Base-by-base conservation (phyloP, 345 rosid species). In the Acer campestre region DNA sequence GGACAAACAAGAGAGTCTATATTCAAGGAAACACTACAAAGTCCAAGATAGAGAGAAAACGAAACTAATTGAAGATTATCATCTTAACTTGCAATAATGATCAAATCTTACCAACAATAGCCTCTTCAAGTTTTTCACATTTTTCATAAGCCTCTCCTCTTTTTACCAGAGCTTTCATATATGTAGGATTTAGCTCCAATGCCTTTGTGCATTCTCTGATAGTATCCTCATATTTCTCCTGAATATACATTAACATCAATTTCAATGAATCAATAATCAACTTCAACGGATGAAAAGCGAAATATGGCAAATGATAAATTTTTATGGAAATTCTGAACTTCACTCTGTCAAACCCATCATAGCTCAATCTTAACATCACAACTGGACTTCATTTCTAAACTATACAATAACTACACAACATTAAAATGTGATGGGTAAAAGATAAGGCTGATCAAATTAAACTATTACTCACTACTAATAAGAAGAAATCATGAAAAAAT, bases 81-180 rank as follows among this genome's bases (percentile, higher is more conserved):
- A 20, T 10, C 9, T 22, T 31, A 61, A 61, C 16, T 22, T 29
- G 23, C 17, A 23, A 17, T 35, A 53, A 62, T 46, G 16, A 40
- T 76, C 51, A 63, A 64, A 61, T 48, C 68, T 76, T 75, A 94
- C 99, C 98, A 53, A 87, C 82, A 70, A 91, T 75, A 76, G 99
- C 98, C 76, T 94, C 98, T 82, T 97, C 99, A 70, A 82, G 94
- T 75, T 92, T 84, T 75, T 93, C 90, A 66, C 89, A 98, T 89
- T 91, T 97, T 84, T 97, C 99, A 68, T 88, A 88, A 35, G 97
- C 97, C 81, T 97, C 99, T 61, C 85, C 91, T 83, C 99, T 90
- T 84, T 98, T 89, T 68, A 83, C 70, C 75, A 91, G 78, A 67
- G 94, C 97, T 87, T 97, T 94, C 78, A 81, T 48, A 79, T 94